These are phyloP conservation scores for Carex scoparia DNA, from an alignment of 176 grass and related monocot species.

Conservation along the genomic window DNA sequence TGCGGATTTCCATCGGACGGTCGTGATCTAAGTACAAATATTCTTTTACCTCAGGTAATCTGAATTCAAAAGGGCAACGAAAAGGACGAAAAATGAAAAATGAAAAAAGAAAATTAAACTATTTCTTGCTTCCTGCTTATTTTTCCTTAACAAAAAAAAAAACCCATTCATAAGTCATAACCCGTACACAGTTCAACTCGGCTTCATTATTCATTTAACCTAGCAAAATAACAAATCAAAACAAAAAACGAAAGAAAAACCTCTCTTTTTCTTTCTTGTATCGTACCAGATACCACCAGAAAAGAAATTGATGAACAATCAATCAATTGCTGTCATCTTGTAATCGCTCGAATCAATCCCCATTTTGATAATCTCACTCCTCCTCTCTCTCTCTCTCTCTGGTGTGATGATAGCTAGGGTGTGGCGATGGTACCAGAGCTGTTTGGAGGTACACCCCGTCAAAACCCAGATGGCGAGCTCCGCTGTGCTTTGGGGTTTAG, in stretches of 20 bases:
- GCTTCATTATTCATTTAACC: not conserved
- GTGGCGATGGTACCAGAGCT: conserved; percentile 89
- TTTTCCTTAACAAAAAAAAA: not conserved
- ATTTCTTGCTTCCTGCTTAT: not conserved
- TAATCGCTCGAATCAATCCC: not conserved
- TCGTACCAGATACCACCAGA: not conserved
- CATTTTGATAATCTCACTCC: not conserved
- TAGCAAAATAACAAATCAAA: not conserved
- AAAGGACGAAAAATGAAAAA: not conserved
- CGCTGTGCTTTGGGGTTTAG: conserved; percentile 77
- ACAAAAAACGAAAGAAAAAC: not conserved
- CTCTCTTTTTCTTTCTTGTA: not conserved
- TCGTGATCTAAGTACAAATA: too few species aligned
- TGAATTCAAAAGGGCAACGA: not conserved
- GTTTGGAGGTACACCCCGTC: conserved; percentile 68
- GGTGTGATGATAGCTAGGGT: conserved; percentile 50
- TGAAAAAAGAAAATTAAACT: not conserved
- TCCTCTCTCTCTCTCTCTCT: not conserved
- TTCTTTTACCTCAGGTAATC: too few species aligned
- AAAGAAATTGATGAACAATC: not conserved
- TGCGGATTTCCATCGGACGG: too few species aligned
- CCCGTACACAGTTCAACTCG: not conserved
- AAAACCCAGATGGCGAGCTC: conserved; percentile 90
- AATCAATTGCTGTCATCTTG: not conserved
- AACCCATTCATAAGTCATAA: not conserved